Base-by-base conservation (phyloP, 2,329 filamentous ascomycete species). In the Cladosporium sphaerospermum region DNA sequence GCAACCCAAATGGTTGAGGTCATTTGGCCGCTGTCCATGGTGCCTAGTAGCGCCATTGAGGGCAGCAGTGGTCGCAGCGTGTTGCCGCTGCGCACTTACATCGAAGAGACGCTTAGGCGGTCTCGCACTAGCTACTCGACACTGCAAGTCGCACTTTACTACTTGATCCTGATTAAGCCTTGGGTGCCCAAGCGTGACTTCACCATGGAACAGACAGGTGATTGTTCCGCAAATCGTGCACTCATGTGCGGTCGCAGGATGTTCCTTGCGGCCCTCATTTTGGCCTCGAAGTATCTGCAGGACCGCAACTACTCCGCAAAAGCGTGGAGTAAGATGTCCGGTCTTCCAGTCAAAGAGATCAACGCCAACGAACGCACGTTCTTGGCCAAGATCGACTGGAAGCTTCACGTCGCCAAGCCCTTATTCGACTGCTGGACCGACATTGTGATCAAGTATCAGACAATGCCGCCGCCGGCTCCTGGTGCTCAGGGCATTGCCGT, bases 291-390 rank as follows among this genome's bases (percentile, higher is more conserved):
- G 75, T 99, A 97, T 69, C 77, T 99, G 44, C 93, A 99, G 72
- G 93, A 99, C 69, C 86, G 92, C 62, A 99, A 97, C 73, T 99
- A 95, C 73, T 97, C 93, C 11, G 90, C 93, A 45, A 85, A 92
- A 53, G 93, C 93, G 40, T 99, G 93, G 93, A 97, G 92, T 71
- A 97, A 96, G 77, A 99, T 99, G 62, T 97, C 93, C 14, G 93
- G 93, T n/a, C 78, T 99, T 54, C 89, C 88, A 68, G 91, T 90
- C 3, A 77, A 82, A 53, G 93, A 99, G 73, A 97, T 99, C 71
- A 97, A 97, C 72, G 86, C 90, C 66, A 97, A 97, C 69, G 93
- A 99, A 74, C 86, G 95, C 70, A 84, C 88, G 14, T 99, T 97
- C 69, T 79, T 99, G 44, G 75, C 86, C 56, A 88, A 91, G 43